These are phyloP conservation scores for Fusarium concolor DNA, from an alignment of 2,329 filamentous ascomycete species.

Conservation along the genomic window DNA sequence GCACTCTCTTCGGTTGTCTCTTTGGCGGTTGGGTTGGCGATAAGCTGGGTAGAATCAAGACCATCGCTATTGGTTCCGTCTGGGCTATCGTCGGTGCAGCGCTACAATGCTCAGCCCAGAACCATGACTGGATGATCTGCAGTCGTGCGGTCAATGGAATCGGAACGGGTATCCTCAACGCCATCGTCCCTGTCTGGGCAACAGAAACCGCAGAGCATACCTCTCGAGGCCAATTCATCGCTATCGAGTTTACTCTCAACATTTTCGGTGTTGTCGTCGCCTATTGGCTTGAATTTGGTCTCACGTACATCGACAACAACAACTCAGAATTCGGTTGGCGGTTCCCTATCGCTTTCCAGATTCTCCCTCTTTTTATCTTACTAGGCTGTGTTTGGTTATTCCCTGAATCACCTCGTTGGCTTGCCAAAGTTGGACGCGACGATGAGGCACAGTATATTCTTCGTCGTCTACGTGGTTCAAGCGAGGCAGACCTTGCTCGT, in stretches of 20 bases:
- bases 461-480: constrained; percentile 69
- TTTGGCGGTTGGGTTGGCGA: constrained; percentile 39
- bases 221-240: constrained; percentile 74
- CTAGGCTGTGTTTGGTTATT: constrained; percentile 72
- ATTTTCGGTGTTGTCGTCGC: constrained; percentile 53
- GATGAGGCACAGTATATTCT: constrained; percentile 77
- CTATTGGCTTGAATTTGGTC: constrained; percentile 71
- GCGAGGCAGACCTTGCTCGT: constrained; percentile 61
- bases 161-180: constrained; percentile 76
- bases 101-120: constrained; percentile 30
- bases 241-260: constrained; percentile 66
- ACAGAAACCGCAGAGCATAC: constrained; percentile 76
- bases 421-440: constrained; percentile 73
- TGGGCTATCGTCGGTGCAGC: constrained; percentile 35
- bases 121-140: constrained; percentile 43
- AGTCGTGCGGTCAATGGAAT: constrained; percentile 53
- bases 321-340: constrained; percentile 71
- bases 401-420: constrained; percentile 76
- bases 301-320: constrained; percentile 70
- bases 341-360: constrained; percentile 78
- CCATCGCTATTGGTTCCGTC: constrained; percentile 29
- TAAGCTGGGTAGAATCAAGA: constrained; percentile 36
- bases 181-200: constrained; percentile 77
- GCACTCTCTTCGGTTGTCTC: constrained; percentile 38
- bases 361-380: constrained; percentile 70